Conservation (phyloP, 441 rosid genomes). For the Pelargonium fulgidum region DNA sequence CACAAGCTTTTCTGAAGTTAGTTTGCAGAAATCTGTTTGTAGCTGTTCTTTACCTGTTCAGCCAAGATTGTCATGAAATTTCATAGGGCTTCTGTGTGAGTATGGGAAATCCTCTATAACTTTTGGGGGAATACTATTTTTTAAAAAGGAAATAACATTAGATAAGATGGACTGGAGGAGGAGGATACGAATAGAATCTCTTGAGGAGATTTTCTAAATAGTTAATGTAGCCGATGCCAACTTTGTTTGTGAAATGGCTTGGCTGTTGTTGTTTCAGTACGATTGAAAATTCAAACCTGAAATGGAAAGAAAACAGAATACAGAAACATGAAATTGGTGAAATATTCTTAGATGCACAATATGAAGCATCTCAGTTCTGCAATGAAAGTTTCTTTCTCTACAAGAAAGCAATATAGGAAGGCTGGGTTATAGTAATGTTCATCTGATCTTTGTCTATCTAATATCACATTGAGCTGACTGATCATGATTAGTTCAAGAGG, state of each 20-base stretch:
- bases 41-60: background rate
- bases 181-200: no score
- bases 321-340: background rate
- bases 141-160: no score
- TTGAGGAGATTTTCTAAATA: no score
- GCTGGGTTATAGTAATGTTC: background rate
- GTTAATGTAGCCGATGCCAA: no score
- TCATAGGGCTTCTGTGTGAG: background rate
- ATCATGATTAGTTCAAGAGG: conserved; percentile 8
- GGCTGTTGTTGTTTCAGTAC: background rate
- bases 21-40: background rate
- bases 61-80: background rate
- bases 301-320: background rate
- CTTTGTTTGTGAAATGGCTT: no score
- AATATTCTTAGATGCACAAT: background rate
- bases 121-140: no score
- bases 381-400: background rate
- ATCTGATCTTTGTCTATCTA: background rate
- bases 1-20: background rate
- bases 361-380: background rate
- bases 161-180: no score
- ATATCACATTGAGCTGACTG: conserved; percentile 2
- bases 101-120: background rate
- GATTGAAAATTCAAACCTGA: background rate
- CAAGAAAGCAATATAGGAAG: background rate